phyloP scores from a whole-genome alignment of 192 early-diverging fungal species.

The Mortierella claussenii region DNA sequence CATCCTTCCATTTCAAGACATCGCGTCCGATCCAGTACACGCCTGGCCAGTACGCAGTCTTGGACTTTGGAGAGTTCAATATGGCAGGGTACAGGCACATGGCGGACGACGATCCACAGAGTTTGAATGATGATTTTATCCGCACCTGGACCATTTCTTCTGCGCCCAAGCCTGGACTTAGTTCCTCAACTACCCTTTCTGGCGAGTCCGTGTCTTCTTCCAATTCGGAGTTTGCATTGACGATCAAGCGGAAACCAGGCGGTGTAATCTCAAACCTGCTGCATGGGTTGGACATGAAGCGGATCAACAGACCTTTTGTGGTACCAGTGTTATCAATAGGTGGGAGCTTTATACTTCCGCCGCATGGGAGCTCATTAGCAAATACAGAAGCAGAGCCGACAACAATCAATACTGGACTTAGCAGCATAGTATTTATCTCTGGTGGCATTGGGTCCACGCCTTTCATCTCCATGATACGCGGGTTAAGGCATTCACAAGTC shows the following conservation, averaged over 20 bases:
- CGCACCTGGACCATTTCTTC: conserved; percentile 49
- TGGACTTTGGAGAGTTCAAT: conserved; percentile 37
- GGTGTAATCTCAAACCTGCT: conserved; percentile 28
- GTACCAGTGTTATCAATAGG: conserved; percentile 27
- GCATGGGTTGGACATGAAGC: not conserved
- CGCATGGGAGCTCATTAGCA: no score
- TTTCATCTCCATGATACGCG: conserved; percentile 44
- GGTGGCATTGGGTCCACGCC: conserved; percentile 46
- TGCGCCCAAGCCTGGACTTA: not conserved
- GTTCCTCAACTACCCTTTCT: not conserved
- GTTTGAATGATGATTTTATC: conserved; percentile 47
- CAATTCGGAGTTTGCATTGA: conserved; percentile 20
- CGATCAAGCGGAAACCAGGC: conserved; percentile 39
- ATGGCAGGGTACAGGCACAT: conserved; percentile 37
- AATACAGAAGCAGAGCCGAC: not conserved
- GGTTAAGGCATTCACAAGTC: conserved; percentile 1
- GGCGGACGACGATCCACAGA: conserved; percentile 31
- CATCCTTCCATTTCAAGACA: conserved; percentile 23
- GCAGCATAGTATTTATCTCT: conserved; percentile 24
- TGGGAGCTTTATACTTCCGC: conserved; percentile 30
- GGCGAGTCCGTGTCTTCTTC: conserved; percentile 6
- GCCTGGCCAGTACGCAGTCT: conserved; percentile 42
- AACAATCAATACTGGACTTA: not conserved
- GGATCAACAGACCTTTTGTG: not conserved
- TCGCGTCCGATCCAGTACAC: conserved; percentile 4